Evolutionary conservation across 164 flowering plant species (phyloP), one percentile per base, ranked within the genome.

Genomic region (Annona squamosa): DNA sequence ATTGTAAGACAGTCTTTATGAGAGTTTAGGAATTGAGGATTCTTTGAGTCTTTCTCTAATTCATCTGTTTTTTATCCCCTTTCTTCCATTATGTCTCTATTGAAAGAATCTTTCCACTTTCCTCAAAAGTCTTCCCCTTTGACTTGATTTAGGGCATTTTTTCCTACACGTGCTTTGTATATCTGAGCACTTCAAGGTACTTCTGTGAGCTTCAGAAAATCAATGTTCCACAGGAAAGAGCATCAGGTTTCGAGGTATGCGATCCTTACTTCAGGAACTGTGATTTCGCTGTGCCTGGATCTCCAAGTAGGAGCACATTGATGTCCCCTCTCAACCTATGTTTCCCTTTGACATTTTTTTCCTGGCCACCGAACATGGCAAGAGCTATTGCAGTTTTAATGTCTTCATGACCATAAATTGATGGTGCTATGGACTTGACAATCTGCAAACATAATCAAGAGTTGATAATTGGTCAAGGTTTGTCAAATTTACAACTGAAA

Each of bases 351-450:
- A 93, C 95, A 86, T 91, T 93, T 80, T 95, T 95, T 78, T 90
- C 99, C 78, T 95, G 99, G 65, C 99, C 99, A 63, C 99, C 99
- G 84, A 95, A 95, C 98, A 95, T 95, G 43, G 99, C 97, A 77
- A 95, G 91, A 70, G 99, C 93, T 73, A 95, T 79, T 46, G 98
- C 99, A 72, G 97, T 95, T 85, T 95, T 95, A 68, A 95, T 95
- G 82, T 95, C 98, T 75, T 95, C 97, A 42, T 95, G 98, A 65
- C 99, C 99, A 82, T 95, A 95, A 61, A 95, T 95, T 65, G 99
- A 95, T 66, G 98, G 99, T 3, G 99, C 99, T 71, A 95, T 91
- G 19, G 99, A 95, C 85, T 95, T 95, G 71, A 89, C 17, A 71
- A 95, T 93, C 99, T 95, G 87, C 68, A 72, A 69, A 45, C 63